Percentiles rank a stretch among this genome's conserved stretches.
phyloP scores from a whole-genome alignment of 495 filamentous ascomycete species.

The Penicillium psychrofluorescens region DNA sequence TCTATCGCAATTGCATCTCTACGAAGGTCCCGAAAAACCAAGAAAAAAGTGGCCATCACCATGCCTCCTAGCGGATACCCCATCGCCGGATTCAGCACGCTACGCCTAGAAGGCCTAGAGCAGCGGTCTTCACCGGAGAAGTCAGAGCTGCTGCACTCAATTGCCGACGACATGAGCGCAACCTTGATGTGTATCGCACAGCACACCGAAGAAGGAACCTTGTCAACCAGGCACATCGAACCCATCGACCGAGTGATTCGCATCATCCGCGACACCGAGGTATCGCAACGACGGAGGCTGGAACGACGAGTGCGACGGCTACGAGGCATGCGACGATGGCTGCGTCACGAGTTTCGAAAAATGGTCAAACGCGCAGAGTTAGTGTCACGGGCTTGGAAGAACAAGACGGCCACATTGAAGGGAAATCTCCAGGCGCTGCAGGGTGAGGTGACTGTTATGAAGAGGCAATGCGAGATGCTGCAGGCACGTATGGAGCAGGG shows the following conservation, averaged over 20 bases:
- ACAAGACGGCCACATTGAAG: slow-evolving; percentile 1
- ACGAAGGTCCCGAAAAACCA: too few species aligned
- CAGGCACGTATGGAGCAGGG: not conserved
- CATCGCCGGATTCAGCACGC: too few species aligned
- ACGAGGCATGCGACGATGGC: slow-evolving; percentile 7
- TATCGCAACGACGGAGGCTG: slow-evolving; percentile 1
- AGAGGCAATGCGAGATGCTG: not conserved
- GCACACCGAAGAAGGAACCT: slow-evolving; percentile 8
- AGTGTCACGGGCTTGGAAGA: slow-evolving; percentile 5
- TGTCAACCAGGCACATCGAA: slow-evolving; percentile 7
- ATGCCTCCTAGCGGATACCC: too few species aligned
- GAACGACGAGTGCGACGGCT: slow-evolving; percentile 6
- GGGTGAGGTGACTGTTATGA: not conserved
- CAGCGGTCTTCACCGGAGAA: slow-evolving; percentile 8
- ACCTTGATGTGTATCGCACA: slow-evolving; percentile 16
- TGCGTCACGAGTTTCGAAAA: slow-evolving; percentile 6
- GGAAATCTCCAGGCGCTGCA: not conserved
- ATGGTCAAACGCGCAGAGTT: slow-evolving; percentile 4
- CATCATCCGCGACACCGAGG: slow-evolving; percentile 11
- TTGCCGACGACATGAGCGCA: slow-evolving; percentile 23
- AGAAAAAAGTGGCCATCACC: too few species aligned
- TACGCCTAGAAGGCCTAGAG: slow-evolving; percentile 6
- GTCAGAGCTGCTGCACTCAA: slow-evolving; percentile 15
- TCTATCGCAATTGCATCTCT: too few species aligned
- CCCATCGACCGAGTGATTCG: slow-evolving; percentile 18